Conservation (phyloP, 2,329 filamentous ascomycete species). For the Alternaria arbusti region DNA sequence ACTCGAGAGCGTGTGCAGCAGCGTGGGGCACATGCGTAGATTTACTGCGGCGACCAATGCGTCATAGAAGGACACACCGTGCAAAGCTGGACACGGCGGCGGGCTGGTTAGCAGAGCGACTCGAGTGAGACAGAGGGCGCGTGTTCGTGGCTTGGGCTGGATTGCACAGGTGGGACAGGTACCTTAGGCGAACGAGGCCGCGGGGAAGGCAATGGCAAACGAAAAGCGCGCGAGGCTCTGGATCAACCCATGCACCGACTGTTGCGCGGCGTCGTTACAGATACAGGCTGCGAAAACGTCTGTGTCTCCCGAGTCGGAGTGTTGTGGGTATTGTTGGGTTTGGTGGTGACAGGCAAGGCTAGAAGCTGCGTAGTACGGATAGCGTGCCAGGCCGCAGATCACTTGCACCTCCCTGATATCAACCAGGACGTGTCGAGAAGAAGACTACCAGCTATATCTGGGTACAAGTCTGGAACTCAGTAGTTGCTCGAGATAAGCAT, state of each 20-base stretch:
- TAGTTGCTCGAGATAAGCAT: neutral
- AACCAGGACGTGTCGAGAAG: neutral
- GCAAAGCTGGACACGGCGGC: conserved; percentile 14
- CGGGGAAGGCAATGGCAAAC: conserved; percentile 18
- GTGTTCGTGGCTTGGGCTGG: conserved; percentile 19
- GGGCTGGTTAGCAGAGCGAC: conserved; percentile 13
- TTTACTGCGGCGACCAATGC: conserved; percentile 18
- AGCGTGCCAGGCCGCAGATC: conserved; percentile 9
- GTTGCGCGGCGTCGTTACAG: conserved; percentile 22
- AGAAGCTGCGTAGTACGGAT: conserved; percentile 15
- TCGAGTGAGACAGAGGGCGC: conserved; percentile 18
- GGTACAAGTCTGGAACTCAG: neutral
- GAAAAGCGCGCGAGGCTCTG: conserved; percentile 15
- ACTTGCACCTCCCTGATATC: conserved; percentile 10
- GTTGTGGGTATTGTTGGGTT: conserved; percentile 16
- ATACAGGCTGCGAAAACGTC: conserved; percentile 13
- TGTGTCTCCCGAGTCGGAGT: conserved; percentile 1
- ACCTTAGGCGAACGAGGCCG: conserved; percentile 24
- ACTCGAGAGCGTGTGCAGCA: conserved; percentile 35
- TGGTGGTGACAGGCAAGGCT: conserved; percentile 14
- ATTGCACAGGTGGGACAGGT: conserved; percentile 25
- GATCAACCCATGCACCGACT: conserved; percentile 24
- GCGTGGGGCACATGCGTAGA: conserved; percentile 30
- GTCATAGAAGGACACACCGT: conserved; percentile 21
- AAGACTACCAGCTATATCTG: neutral